Evolutionary conservation across 1,284 basidiomycete species (phyloP).

Genomic region (Cryptococcus sp.): DNA sequence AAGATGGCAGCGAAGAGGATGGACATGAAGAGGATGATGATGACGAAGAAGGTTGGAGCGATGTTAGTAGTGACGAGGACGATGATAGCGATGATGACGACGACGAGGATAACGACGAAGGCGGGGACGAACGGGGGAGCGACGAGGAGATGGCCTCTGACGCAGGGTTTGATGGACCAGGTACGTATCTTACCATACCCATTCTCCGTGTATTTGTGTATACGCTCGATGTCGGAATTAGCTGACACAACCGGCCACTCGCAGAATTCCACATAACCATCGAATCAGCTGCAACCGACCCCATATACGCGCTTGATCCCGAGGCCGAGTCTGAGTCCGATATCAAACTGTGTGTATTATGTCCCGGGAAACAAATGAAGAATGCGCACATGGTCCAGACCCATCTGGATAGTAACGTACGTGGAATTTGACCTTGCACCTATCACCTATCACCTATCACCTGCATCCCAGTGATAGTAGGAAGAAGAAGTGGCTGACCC

Average conservation of each 20-base stretch:
- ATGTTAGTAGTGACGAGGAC: slow-evolving; percentile 29
- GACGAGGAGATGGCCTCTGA: neutral
- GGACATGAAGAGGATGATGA: slow-evolving; percentile 20
- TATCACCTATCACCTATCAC: neutral
- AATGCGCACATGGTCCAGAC: slow-evolving; percentile 62
- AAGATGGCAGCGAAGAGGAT: slow-evolving; percentile 34
- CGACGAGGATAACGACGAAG: slow-evolving; percentile 9
- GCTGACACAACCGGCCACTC: neutral
- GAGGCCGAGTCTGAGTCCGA: neutral
- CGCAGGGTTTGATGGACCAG: neutral
- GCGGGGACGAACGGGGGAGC: slow-evolving; percentile 6
- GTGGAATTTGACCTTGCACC: slow-evolving; percentile 44
- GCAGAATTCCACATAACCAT: slow-evolving; percentile 60
- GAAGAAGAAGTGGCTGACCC: neutral
- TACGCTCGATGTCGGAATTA: neutral
- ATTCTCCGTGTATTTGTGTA: too few species aligned
- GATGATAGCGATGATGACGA: slow-evolving; percentile 49
- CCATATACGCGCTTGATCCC: slow-evolving; percentile 59
- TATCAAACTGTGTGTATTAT: slow-evolving; percentile 67
- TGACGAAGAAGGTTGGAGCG: slow-evolving; percentile 25
- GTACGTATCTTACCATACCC: too few species aligned
- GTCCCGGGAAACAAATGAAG: slow-evolving; percentile 74
- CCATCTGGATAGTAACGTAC: slow-evolving; percentile 68
- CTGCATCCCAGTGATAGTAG: neutral
- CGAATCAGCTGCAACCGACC: slow-evolving; percentile 63